Conservation (phyloP, 2,329 filamentous ascomycete genomes). For the Pseudogymnoascus sp. region DNA sequence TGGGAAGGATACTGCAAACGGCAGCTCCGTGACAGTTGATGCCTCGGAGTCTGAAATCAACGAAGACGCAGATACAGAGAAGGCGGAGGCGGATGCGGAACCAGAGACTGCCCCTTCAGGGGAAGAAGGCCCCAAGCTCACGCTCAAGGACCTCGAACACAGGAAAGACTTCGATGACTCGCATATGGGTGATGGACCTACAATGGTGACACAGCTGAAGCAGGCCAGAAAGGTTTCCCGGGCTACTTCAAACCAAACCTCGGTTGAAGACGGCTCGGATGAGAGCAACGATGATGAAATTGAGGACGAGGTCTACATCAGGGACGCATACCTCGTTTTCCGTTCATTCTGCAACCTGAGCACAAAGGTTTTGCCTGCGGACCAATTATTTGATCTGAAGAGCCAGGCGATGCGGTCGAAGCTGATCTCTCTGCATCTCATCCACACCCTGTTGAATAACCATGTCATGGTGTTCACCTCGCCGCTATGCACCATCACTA, state of each 20-base stretch:
- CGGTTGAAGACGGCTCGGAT: constrained; percentile 45
- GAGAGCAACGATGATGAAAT: constrained; percentile 56
- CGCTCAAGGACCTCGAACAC: constrained; percentile 58
- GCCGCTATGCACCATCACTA: constrained; percentile 83
- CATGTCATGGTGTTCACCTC: constrained; percentile 87
- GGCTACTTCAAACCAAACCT: constrained; percentile 47
- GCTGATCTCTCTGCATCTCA: constrained; percentile 86
- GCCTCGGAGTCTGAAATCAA: constrained; percentile 22
- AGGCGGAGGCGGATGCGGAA: constrained; percentile 17
- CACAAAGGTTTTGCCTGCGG: constrained; percentile 79
- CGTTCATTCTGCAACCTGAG: constrained; percentile 96
- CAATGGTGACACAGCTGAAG: constrained; percentile 57
- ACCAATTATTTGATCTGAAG: constrained; percentile 86
- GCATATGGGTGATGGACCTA: constrained; percentile 57
- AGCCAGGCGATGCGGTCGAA: constrained; percentile 97
- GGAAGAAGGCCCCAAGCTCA: constrained; percentile 47
- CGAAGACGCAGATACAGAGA: constrained; percentile 19
- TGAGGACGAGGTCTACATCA: constrained; percentile 93
- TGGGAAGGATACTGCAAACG: constrained; percentile 23
- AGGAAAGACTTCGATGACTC: constrained; percentile 61
- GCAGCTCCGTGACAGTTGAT: constrained; percentile 27
- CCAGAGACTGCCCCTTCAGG: constrained; percentile 20
- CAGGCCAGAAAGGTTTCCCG: constrained; percentile 33
- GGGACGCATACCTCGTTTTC: constrained; percentile 95
- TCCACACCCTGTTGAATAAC: constrained; percentile 92